These are phyloP conservation scores for Sporothrix sp. DNA, from an alignment of 2,329 filamentous ascomycete genomes.

Conservation along the genomic window DNA sequence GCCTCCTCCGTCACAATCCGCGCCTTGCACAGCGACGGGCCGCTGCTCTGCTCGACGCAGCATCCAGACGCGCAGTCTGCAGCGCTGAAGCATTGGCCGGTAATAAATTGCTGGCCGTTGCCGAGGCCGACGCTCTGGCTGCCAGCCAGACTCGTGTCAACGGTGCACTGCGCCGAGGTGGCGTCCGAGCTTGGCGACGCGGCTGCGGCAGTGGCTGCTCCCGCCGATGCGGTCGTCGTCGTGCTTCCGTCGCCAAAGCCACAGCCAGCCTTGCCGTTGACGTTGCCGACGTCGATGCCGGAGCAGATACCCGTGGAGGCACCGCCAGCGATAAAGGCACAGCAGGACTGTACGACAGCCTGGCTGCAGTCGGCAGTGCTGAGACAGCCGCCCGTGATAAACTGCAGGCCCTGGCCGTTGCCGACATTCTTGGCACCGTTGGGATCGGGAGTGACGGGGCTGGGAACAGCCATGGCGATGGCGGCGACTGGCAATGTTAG, in stretches of 20 bases:
- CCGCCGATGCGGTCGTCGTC: not conserved
- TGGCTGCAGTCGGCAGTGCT: slow-evolving; percentile 23
- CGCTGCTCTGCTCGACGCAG: slow-evolving; percentile 20
- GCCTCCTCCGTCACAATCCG: slow-evolving; percentile 11
- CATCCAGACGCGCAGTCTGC: slow-evolving; percentile 24
- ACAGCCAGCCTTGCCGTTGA: slow-evolving; percentile 19
- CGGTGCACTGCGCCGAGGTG: slow-evolving; percentile 9
- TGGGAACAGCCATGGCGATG: slow-evolving; percentile 14
- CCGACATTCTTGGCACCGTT: slow-evolving; percentile 20
- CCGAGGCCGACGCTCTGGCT: slow-evolving; percentile 23
- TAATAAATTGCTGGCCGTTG: slow-evolving; percentile 23
- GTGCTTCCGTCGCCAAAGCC: slow-evolving; percentile 16
- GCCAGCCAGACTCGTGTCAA: slow-evolving; percentile 27
- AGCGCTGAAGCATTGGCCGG: slow-evolving; percentile 21
- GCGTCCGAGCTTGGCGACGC: not conserved
- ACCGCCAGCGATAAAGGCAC: slow-evolving; percentile 15
- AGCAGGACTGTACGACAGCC: slow-evolving; percentile 15
- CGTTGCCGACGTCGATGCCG: slow-evolving; percentile 15
- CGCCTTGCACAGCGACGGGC: slow-evolving; percentile 16
- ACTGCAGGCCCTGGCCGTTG: slow-evolving; percentile 22
- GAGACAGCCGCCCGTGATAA: slow-evolving; percentile 24
- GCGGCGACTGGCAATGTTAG: slow-evolving; percentile 11
- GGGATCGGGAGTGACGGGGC: slow-evolving; percentile 19
- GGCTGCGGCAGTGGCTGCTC: not conserved
- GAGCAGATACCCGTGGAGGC: slow-evolving; percentile 17